phyloP scores from a whole-genome alignment of 345 rosid species.

The Microcos paniculata region DNA sequence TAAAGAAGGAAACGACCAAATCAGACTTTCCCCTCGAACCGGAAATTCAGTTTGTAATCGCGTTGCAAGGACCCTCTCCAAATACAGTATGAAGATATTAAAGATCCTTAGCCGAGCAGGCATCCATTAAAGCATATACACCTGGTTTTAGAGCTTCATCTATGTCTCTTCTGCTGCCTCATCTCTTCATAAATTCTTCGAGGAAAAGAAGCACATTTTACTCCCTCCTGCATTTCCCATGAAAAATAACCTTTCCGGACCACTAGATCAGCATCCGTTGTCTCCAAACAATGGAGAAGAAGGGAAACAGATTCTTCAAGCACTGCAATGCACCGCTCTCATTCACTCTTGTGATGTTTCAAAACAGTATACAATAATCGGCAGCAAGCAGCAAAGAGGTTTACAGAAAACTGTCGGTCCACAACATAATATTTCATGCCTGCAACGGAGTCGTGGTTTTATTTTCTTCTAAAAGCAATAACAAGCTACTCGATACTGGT shows the following conservation, averaged over 20 bases:
- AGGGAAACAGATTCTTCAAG: conserved; percentile 67
- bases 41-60: conserved; percentile 78
- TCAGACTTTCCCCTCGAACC: conserved; percentile 84
- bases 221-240: conserved; percentile 59
- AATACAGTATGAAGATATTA: conserved; percentile 82
- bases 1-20: conserved; percentile 6
- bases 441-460: conserved; percentile 21
- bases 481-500: conserved; percentile 24
- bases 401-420: conserved; percentile 56
- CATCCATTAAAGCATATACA: conserved; percentile 81
- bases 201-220: conserved; percentile 68
- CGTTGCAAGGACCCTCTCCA: conserved; percentile 97
- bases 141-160: conserved; percentile 92
- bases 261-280: conserved; percentile 32
- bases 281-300: conserved; percentile 78
- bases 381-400: conserved; percentile 67
- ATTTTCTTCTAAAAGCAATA: too few species aligned
- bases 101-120: conserved; percentile 74
- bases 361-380: conserved; percentile 65
- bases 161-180: conserved; percentile 72
- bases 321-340: conserved; percentile 59
- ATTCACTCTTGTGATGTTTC: conserved; percentile 80
- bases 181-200: conserved; percentile 98
- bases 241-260: conserved; percentile 38
- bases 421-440: conserved; percentile 29